Evolutionary conservation across 805 yeast genomes (phyloP), one percentile per base, ranked within the genome.

Genomic region (Lipomyces sp.): DNA sequence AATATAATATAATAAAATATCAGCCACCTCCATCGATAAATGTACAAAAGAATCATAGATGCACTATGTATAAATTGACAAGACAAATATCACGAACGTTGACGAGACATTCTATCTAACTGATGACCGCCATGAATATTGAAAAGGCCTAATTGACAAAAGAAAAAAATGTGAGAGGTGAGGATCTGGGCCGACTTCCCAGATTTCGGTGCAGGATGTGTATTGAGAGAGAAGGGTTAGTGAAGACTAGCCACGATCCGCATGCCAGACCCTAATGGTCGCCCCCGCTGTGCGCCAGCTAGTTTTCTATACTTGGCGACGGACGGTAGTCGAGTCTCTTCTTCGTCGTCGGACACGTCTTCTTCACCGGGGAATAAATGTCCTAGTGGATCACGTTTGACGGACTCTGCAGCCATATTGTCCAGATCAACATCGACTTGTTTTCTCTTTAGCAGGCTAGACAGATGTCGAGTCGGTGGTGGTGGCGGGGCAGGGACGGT

Each of bases 291-390:
- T 15, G 39, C 42, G 15, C 53, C 53, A 33, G 42, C 30, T 64
- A 66, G 60, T 42, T 56, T 53, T 29, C 63, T 62, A 57, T 59
- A 63, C 53, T 67, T 67, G 18, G 68, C 66, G 11, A 64, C 71
- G 37, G 66, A 67, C 29, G 68, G 71, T 42, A 63, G 34, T 55
- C 64, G 59, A 42, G 55, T 32, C 32, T 29, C 8, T 33, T 18
- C 61, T 39, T 39, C 64, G 42, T 60, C 67, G 35, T 66, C 69
- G 33, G 68, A 57, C 2, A 56, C 69, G 33, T 69, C 73, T n/a
- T 57, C 57, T 54, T 71, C 73, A 10, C 73, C 73, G n/a, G 73
- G 69, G 45, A 71, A 67, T 34, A 71, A 45, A 57, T 71, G 73
- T 5, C 71, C 69, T 7, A 65, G 59, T 32, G 71, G 67, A 32